Base-by-base conservation (phyloP, 352 stramenopile genomes). In the Globisporangium viniferum region DNA sequence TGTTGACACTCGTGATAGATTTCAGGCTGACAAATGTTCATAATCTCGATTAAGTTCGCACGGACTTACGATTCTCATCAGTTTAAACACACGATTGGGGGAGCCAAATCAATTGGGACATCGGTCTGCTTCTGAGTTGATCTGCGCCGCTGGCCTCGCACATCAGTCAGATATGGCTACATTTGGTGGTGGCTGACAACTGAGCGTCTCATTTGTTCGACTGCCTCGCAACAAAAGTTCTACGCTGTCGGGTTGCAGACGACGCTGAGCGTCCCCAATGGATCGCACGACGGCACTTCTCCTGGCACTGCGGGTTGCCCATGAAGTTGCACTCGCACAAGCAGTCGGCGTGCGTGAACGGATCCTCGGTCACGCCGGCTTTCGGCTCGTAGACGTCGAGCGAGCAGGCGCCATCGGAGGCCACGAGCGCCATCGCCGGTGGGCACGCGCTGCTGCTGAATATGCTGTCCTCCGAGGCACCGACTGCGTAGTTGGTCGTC, bases 311-410 rank as follows among this genome's bases (percentile, higher is more conserved):
- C 44, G 66, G 66, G 12, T 59, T 46, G 48, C 67, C 63, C 9
- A 62, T 70, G 64, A 46, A 46, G 39, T 77, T 77, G 64, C 71
- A 77, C 39, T 66, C 31, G 7, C 15, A 41, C 65, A 74, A 69
- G 60, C 71, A 77, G 27, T 72, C 54, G 10, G 67, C 64, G 0
- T 63, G 60, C 8, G 64, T 61, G 53, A 66, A 74, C 51, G 64
- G 61, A 33, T 29, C 48, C 60, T 57, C 51, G 1, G 22, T 57
- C 3, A 35, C 24, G 10, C n/a, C 22, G 10, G 22, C 2, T 20
- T 57, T 57, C 10, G 51, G 51, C 24, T 57, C 51, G 51, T 57
- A 57, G 51, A 57, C 22, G 24, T 57, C 51, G 10, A 57, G 35
- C 51, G 51, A 57, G 51, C 51, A 57, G 9, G 22, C 51, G 12